Percentiles rank a stretch among this genome's conserved stretches.
Conservation (phyloP, 768 basidiomycete genomes). For the Clitopilus passeckerianus region DNA sequence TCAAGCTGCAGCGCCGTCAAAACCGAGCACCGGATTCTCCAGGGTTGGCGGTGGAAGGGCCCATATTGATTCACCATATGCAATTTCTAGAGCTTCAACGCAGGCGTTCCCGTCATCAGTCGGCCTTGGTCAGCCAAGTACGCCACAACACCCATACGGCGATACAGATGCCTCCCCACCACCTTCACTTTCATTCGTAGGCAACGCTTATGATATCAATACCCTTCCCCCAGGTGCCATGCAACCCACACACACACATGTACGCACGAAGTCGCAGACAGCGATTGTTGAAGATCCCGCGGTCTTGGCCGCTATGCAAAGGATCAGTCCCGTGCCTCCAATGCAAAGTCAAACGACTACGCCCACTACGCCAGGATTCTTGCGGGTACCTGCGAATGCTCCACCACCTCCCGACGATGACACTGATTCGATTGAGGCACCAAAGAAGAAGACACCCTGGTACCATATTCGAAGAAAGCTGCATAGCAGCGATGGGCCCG, state of each 20-base stretch:
- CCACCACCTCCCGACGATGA: slow-evolving; percentile 25
- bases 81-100: slow-evolving; percentile 59
- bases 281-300: slow-evolving; percentile 73
- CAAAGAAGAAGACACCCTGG: slow-evolving; percentile 67
- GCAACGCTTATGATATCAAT: slow-evolving; percentile 28
- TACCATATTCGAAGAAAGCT: slow-evolving; percentile 56
- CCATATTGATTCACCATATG: slow-evolving; percentile 82
- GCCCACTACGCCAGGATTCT: slow-evolving; percentile 6
- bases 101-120: slow-evolving; percentile 60
- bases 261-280: slow-evolving; percentile 76
- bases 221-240: slow-evolving; percentile 57
- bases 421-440: slow-evolving; percentile 33
- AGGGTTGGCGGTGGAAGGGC: slow-evolving; percentile 86
- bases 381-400: slow-evolving; percentile 14
- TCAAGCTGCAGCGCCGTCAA: slow-evolving; percentile 8
- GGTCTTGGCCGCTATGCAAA: slow-evolving; percentile 15
- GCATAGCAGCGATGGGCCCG: slow-evolving; percentile 51
- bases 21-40: slow-evolving; percentile 62
- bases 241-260: slow-evolving; percentile 46
- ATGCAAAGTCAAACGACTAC: slow-evolving; percentile 12
- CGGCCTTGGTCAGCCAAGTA: slow-evolving; percentile 46
- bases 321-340: slow-evolving; percentile 3
- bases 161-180: slow-evolving; percentile 43
- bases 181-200: slow-evolving; percentile 47
- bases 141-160: slow-evolving; percentile 15